phyloP scores from a whole-genome alignment of 2,329 filamentous ascomycete genomes.

The Fusarium sp. region DNA sequence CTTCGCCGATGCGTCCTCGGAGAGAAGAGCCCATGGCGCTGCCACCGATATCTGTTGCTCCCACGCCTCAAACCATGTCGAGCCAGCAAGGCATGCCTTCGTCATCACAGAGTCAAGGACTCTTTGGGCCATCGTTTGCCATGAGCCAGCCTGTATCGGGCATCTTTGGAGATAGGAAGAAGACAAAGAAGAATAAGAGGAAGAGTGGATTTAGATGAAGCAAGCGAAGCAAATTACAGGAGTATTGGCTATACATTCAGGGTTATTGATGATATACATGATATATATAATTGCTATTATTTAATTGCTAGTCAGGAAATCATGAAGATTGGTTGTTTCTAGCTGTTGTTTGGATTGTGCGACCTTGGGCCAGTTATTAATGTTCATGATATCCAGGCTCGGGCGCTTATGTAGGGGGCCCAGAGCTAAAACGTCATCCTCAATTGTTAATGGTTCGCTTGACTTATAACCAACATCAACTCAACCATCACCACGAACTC shows the following conservation, averaged over 20 bases:
- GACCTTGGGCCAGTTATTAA: background rate
- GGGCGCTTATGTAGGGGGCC: constrained; percentile 9
- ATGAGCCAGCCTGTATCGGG: constrained; percentile 60
- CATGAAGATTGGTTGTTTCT: background rate
- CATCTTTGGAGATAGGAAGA: constrained; percentile 56
- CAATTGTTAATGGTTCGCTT: constrained; percentile 9
- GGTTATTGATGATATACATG: background rate
- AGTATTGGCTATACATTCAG: background rate
- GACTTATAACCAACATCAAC: constrained; percentile 35
- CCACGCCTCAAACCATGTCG: constrained; percentile 47
- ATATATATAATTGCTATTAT: background rate
- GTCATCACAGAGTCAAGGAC: constrained; percentile 49
- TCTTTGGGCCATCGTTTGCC: constrained; percentile 45
- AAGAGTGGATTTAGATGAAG: constrained; percentile 53
- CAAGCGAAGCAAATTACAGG: background rate
- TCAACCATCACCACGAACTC: background rate
- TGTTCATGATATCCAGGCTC: constrained; percentile 17
- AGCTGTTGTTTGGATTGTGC: background rate
- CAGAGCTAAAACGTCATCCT: constrained; percentile 35
- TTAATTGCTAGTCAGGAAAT: background rate
- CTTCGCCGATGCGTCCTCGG: constrained; percentile 20
- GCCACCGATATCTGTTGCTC: constrained; percentile 27
- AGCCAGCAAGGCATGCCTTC: constrained; percentile 47
- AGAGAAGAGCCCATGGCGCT: constrained; percentile 23
- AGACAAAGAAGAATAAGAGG: constrained; percentile 56